Base-by-base conservation (phyloP, 116 monocot species). In the Iris pallida region DNA sequence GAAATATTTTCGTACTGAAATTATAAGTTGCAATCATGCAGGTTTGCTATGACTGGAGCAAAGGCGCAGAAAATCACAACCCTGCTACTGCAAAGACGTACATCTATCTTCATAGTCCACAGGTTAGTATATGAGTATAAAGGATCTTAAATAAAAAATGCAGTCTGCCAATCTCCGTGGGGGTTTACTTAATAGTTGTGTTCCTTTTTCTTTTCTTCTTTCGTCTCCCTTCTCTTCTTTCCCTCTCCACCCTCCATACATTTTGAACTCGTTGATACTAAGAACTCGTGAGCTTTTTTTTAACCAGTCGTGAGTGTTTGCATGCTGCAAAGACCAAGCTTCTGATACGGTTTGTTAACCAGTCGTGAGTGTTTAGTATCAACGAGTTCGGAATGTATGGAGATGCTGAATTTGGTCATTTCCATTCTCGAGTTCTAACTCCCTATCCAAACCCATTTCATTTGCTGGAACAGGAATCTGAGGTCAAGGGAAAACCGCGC, bases 401-500 rank as follows among this genome's bases (percentile, higher is more conserved):
- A 5, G 16, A 13, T 18, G 14, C 42, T 42, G n/a, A 4, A 16
- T 4, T 9, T 1, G 1, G 45, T 16, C 8, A 6, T 49, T 12
- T 43, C 2, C n/a, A 2, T 16, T 5, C n/a, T 2, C 46, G 46
- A 43, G 42, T 59, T 30, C 51, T 69, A 5, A 17, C 4, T 8
- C 40, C 15, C 17, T n/a, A 30, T 47, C 30, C 12, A 65, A 17
- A 18, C 18, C 10, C 19, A 47, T 18, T 6, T 0, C 47, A 16
- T 63, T 43, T 15, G 5, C 5, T 68, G 0, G 20, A 45, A 15
- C 87, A 96, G 96, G 96, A 96, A 75, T 70, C 89, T 14, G 96
- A 96, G 72, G 92, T 96, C 12, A 96, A 96, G 79, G 89, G 82
- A 59, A 96, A 96, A 81, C 96, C 96, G 16, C 89, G 96, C 1